Base-by-base conservation (phyloP, 73 alveolate species). In the Tetrahymena thermophila region DNA sequence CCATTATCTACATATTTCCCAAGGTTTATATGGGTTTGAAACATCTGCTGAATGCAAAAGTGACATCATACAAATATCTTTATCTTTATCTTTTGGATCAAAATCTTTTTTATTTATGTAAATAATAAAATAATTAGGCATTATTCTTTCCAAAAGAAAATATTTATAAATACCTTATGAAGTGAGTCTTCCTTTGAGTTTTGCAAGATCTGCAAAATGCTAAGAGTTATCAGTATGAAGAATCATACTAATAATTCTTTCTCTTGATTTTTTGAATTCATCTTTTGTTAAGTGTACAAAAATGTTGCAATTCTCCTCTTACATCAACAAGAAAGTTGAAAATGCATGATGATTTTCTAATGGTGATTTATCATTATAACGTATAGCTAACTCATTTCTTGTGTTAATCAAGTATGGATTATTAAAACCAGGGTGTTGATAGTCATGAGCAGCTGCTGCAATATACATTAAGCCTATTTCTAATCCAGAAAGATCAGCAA, bases 201-300 rank as follows among this genome's bases (percentile, higher is more conserved):
- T 95, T 13, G 96, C 94, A 21, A 97, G 83, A 25, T 98, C 98
- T 25, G 96, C 96, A 94, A 97, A 97, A 96, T 98, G 99, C 94
- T 96, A 85, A 17, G 99, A 97, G 98, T 98, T 97, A 93, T 98
- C 99, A 25, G 99, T 98, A 34, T 96, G 98, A n/a, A 98, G 94
- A 50, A 98, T 97, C 96, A 97, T 96, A 44, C 84, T 95, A 3
- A 98, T 95, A 96, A 97, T 95, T 93, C 96, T 95, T 94, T 96
- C 94, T 93, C 99, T 96, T n/a, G 98, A 89, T 15, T 94, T 93
- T 94, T 96, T 96, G 94, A 50, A 95, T 56, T 97, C 98, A n/a
- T 95, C 98, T 84, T 35, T 84, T 4, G 94, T 35, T 21, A 96
- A 56, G 55, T 94, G 84, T 0, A 37, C 94, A 15, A 98, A 85